Evolutionary conservation across 768 basidiomycete genomes (phyloP), one percentile per base, ranked within the genome.

Genomic region (Lactarius indigo): DNA sequence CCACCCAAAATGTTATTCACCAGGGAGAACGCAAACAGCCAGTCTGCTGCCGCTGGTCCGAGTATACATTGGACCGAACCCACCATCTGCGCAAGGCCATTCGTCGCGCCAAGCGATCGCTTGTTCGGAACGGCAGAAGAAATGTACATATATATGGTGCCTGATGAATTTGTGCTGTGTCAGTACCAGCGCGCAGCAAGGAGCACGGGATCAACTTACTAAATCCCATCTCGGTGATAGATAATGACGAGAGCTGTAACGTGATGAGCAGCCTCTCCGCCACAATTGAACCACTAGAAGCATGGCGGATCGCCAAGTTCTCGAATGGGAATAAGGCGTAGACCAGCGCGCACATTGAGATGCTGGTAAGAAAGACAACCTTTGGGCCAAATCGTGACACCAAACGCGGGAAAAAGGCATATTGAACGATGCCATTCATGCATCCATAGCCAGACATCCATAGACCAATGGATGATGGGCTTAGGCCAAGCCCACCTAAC

Each of bases 81-180:
- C 37, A 72, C 65, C 65, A 74, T 71, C 81, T 81, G 73, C n/a
- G 73, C 72, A n/a, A 77, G 31, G 64, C 89, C 89, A 68, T 90
- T 89, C 23, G 86, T 87, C 2, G 87, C 83, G 12, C 89, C 89
- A 7, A 90, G 79, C 9, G 85, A 84, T 13, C 83, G 82, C 30
- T 81, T 81, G 62, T 87, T 87, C 2, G 89, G 88, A 0, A 88
- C 78, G 15, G 88, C 80, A 6, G 83, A 84, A 12, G 83, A 80
- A 64, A 91, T 85, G 68, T 85, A 88, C 61, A 90, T 87, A 74
- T 88, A 89, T 28, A 89, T 75, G 54, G 86, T 83, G 28, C 88
- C 89, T 89, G 63, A 12, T 35, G 7, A 2, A 57, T 33, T 13
- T 37, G 17, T 37, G 9, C 37, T 2, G 10, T 12, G 55, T 56